Evolutionary conservation across 805 yeast genomes (phyloP).

Genomic region (Komagataella populi): DNA sequence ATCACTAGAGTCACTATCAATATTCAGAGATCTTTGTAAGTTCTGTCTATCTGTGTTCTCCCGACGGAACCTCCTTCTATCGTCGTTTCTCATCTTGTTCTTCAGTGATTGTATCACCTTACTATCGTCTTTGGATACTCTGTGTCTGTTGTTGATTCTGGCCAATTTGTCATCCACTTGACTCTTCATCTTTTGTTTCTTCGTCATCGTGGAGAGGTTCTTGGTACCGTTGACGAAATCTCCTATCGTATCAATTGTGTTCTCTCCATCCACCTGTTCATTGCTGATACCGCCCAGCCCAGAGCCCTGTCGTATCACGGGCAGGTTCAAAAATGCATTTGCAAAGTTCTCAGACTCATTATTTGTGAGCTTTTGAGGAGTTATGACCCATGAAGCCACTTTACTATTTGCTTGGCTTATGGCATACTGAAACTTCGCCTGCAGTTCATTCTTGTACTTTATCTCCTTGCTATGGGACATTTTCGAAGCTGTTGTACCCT

Average conservation of each 20-base stretch:
- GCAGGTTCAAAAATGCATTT: slow-evolving; percentile 3
- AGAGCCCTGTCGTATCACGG: slow-evolving; percentile 5
- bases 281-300: slow-evolving; percentile 2
- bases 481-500: background rate
- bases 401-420: slow-evolving; percentile 15
- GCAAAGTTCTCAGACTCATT: background rate
- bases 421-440: slow-evolving; percentile 24
- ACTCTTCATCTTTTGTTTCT: slow-evolving; percentile 1
- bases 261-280: background rate
- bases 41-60: background rate
- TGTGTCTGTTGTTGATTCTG: slow-evolving; percentile 4
- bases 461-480: slow-evolving; percentile 18
- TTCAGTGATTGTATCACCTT: slow-evolving; percentile 2
- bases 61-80: slow-evolving; percentile 1
- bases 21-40: background rate
- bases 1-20: background rate
- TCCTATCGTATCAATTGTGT: background rate
- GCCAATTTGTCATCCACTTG: slow-evolving; percentile 1
- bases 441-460: slow-evolving; percentile 25
- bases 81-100: slow-evolving; percentile 5
- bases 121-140: slow-evolving; percentile 3
- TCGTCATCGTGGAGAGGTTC: slow-evolving; percentile 3
- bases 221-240: slow-evolving; percentile 5
- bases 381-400: slow-evolving; percentile 18
- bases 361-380: background rate